These are phyloP conservation scores for Aciculoconidium aculeatum DNA, from an alignment of 805 yeast genomes.

Conservation along the genomic window DNA sequence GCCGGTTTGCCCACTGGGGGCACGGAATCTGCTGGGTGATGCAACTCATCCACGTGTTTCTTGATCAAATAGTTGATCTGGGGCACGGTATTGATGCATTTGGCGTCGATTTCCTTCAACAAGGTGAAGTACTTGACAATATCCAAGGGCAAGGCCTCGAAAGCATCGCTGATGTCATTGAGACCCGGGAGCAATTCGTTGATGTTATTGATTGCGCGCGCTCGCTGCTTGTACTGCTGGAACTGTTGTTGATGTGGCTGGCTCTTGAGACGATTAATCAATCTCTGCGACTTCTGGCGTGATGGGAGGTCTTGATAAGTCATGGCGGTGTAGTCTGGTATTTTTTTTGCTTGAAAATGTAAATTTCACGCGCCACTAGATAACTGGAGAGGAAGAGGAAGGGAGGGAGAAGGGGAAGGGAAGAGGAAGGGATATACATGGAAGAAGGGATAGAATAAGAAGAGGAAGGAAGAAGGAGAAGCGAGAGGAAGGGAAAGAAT, in stretches of 20 bases:
- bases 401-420: neutral
- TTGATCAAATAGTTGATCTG: slow-evolving; percentile 51
- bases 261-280: slow-evolving; percentile 17
- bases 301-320: slow-evolving; percentile 22
- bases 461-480: too few species aligned
- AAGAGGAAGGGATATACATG: too few species aligned
- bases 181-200: slow-evolving; percentile 64
- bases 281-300: slow-evolving; percentile 30
- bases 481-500: too few species aligned
- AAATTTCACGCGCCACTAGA: too few species aligned
- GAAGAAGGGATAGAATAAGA: too few species aligned
- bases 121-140: slow-evolving; percentile 79
- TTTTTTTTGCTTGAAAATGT: too few species aligned
- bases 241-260: slow-evolving; percentile 21
- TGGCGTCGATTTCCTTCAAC: slow-evolving; percentile 90
- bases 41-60: slow-evolving; percentile 33
- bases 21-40: too few species aligned
- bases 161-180: slow-evolving; percentile 85
- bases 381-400: neutral
- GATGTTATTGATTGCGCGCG: slow-evolving; percentile 26
- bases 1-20: neutral
- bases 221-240: slow-evolving; percentile 29
- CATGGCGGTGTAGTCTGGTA: slow-evolving; percentile 8
- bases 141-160: slow-evolving; percentile 85
- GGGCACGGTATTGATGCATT: slow-evolving; percentile 74